Evolutionary conservation across 2,329 filamentous ascomycete genomes (phyloP).

Genomic region (Mollisia scopiformis): DNA sequence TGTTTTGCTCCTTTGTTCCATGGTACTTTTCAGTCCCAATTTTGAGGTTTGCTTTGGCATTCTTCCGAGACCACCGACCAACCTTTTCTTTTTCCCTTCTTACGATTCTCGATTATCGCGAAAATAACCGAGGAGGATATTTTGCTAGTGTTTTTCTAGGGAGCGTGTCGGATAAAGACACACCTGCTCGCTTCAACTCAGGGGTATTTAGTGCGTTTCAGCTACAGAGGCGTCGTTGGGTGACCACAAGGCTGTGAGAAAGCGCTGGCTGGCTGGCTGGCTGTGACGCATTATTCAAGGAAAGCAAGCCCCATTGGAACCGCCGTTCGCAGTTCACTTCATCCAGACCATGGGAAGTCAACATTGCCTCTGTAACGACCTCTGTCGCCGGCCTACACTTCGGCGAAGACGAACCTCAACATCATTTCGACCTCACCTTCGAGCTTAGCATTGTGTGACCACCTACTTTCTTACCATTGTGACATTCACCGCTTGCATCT

Average conservation of each 20-base stretch:
- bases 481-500: neutral
- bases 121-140: too few relatives aligned
- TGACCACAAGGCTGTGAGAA: neutral
- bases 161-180: neutral
- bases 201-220: neutral
- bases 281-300: neutral
- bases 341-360: slow-evolving; percentile 2
- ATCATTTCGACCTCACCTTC: neutral
- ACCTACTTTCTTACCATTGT: neutral
- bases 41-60: too few relatives aligned
- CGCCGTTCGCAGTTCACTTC: slow-evolving; percentile 1
- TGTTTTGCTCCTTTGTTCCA: too few relatives aligned
- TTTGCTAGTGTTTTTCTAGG: too few relatives aligned
- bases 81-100: too few relatives aligned
- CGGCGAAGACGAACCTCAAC: neutral
- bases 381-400: neutral
- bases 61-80: too few relatives aligned
- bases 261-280: neutral
- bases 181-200: neutral
- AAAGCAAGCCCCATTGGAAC: slow-evolving; percentile 1
- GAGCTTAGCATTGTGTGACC: neutral
- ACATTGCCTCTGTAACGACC: neutral
- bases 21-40: too few relatives aligned
- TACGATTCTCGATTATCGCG: too few relatives aligned
- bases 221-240: neutral